These are phyloP conservation scores for Debaryomyces coudertii DNA, from an alignment of 1,139 yeast genomes.

Conservation along the genomic window DNA sequence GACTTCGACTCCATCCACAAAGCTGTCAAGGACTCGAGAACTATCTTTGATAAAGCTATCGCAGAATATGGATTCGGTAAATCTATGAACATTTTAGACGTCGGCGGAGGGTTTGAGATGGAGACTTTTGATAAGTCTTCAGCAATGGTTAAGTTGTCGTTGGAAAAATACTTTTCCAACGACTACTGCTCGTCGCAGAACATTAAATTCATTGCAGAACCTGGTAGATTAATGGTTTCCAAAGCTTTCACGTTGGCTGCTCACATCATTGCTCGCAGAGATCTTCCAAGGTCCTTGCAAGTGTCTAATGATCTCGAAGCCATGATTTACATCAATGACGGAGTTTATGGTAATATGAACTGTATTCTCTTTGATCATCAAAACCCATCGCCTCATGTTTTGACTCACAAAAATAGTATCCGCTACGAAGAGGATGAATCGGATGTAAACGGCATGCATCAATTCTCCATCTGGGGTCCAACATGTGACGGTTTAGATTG, in stretches of 20 bases:
- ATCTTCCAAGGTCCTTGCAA: conserved; percentile 24
- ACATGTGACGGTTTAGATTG: conserved; percentile 97
- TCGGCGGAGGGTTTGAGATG: conserved; percentile 91
- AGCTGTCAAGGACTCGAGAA: conserved; percentile 74
- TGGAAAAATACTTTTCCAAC: conserved; percentile 61
- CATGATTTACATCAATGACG: conserved; percentile 85
- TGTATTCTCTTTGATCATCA: conserved; percentile 94
- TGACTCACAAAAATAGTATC: conserved; percentile 57
- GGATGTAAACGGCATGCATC: conserved; percentile 26
- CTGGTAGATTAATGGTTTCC: conserved; percentile 90
- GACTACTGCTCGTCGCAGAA: conserved; percentile 30
- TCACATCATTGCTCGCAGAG: conserved; percentile 82
- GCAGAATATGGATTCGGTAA: conserved; percentile 42
- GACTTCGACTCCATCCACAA: conserved; percentile 68
- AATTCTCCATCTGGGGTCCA: conserved; percentile 93
- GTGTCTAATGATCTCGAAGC: conserved; percentile 26
- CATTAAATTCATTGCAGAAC: conserved; percentile 81
- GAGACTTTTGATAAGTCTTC: conserved; percentile 69
- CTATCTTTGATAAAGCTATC: conserved; percentile 66
- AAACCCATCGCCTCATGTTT: conserved; percentile 67
- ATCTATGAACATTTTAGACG: conserved; percentile 63
- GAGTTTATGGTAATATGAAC: conserved; percentile 93
- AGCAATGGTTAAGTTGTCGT: conserved; percentile 54
- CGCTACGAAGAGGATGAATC: conserved; percentile 40
- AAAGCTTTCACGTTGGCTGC: conserved; percentile 84